Percentiles rank a stretch among this genome's conserved stretches.
phyloP scores from a whole-genome alignment of 2,329 filamentous ascomycete species.

The Paecilomyces niveus region DNA sequence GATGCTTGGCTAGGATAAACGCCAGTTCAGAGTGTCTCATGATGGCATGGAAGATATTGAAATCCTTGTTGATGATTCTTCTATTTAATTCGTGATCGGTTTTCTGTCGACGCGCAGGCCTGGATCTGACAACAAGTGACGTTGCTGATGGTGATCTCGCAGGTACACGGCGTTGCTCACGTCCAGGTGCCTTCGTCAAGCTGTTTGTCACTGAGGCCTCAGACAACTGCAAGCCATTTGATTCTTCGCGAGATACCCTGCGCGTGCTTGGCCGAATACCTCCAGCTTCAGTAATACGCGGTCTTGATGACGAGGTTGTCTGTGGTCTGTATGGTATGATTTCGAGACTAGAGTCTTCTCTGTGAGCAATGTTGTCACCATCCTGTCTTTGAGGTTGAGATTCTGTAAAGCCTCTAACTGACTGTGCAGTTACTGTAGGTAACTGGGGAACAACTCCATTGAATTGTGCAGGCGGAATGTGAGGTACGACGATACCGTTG shows the following conservation, averaged over 20 bases:
- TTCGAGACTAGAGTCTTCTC: neutral
- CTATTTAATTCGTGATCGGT: neutral
- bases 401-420: neutral
- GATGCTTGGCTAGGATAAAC: slow-evolving; percentile 48
- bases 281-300: neutral
- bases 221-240: neutral
- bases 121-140: neutral
- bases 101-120: neutral
- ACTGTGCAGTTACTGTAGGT: neutral
- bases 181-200: neutral
- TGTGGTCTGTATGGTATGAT: neutral
- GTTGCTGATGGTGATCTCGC: neutral
- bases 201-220: neutral
- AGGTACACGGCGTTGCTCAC: neutral
- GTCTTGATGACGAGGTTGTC: neutral
- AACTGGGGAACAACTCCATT: slow-evolving; percentile 9
- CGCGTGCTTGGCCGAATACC: neutral
- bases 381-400: neutral
- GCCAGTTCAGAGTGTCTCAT: slow-evolving; percentile 41
- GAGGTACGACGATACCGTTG: slow-evolving; percentile 10
- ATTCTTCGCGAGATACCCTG: neutral
- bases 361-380: neutral
- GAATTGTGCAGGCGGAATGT: slow-evolving; percentile 15
- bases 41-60: slow-evolving; percentile 9
- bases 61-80: neutral